Conservation (phyloP, 2,329 filamentous ascomycete species). For the Apiospora saccharicola region DNA sequence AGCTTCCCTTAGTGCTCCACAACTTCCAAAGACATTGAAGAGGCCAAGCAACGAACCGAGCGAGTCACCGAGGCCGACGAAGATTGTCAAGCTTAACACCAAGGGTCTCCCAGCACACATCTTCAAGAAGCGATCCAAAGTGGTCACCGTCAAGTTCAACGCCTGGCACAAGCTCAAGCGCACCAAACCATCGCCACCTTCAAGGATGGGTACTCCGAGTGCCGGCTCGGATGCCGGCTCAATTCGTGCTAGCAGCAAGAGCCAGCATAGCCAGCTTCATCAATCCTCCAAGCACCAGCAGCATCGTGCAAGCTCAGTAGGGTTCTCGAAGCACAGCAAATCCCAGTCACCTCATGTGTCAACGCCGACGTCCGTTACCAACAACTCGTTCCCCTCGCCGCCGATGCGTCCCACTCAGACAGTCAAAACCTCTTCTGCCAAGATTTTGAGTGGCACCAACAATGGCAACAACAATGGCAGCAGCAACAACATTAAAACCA, state of each 20-base stretch:
- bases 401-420: conserved; percentile 11
- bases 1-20: conserved; percentile 14
- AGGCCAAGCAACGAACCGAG: conserved; percentile 39
- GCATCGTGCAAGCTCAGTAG: conserved; percentile 15
- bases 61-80: conserved; percentile 39
- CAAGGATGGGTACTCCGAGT: conserved; percentile 26
- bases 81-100: conserved; percentile 43
- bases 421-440: background rate
- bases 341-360: conserved; percentile 23
- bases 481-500: conserved; percentile 32
- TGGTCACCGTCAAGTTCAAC: conserved; percentile 40
- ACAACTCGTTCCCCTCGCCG: conserved; percentile 23
- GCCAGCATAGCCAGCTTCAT: conserved; percentile 33
- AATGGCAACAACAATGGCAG: conserved; percentile 23
- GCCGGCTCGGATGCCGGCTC: conserved; percentile 37
- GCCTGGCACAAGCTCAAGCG: conserved; percentile 37
- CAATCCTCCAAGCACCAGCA: conserved; percentile 27
- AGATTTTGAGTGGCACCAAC: conserved; percentile 23
- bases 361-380: conserved; percentile 25
- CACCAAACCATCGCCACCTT: conserved; percentile 29
- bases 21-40: conserved; percentile 32
- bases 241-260: conserved; percentile 41
- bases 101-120: conserved; percentile 35
- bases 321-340: conserved; percentile 13
- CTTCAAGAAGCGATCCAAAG: conserved; percentile 33